phyloP scores from a whole-genome alignment of 1,139 yeast species.

The Scheffersomyces illinoinensis region DNA sequence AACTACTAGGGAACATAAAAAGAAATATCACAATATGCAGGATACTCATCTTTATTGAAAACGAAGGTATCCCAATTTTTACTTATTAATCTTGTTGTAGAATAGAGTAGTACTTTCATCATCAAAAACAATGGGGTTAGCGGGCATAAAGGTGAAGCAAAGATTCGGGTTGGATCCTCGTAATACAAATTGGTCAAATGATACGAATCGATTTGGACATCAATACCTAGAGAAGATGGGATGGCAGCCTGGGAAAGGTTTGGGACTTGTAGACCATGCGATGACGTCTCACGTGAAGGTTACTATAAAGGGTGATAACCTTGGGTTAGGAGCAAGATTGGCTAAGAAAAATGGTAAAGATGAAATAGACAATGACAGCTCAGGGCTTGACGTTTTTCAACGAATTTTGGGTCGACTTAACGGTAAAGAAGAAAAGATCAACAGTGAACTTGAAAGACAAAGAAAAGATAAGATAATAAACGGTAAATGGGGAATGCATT shows the following conservation, averaged over 20 bases:
- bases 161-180: conserved; percentile 92
- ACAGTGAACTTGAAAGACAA: conserved; percentile 62
- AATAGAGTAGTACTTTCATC: not conserved
- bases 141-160: conserved; percentile 80
- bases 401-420: conserved; percentile 83
- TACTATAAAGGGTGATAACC: conserved; percentile 72
- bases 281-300: conserved; percentile 82
- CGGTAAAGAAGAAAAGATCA: conserved; percentile 65
- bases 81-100: not conserved
- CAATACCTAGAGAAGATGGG: conserved; percentile 79
- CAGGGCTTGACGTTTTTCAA: conserved; percentile 93
- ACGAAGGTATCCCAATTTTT: not conserved
- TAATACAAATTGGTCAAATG: conserved; percentile 92
- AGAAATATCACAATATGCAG: not conserved
- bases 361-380: conserved; percentile 76
- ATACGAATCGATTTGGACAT: conserved; percentile 84
- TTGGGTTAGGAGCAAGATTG: conserved; percentile 84
- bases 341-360: conserved; percentile 56
- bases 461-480: conserved; percentile 65
- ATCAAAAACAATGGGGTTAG: conserved; percentile 67
- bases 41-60: not conserved
- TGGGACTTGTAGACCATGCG: conserved; percentile 69
- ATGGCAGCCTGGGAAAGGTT: conserved; percentile 90
- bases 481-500: conserved; percentile 86
- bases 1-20: not conserved